Conservation (phyloP, 768 basidiomycete species). For the Lactarius vividus region DNA sequence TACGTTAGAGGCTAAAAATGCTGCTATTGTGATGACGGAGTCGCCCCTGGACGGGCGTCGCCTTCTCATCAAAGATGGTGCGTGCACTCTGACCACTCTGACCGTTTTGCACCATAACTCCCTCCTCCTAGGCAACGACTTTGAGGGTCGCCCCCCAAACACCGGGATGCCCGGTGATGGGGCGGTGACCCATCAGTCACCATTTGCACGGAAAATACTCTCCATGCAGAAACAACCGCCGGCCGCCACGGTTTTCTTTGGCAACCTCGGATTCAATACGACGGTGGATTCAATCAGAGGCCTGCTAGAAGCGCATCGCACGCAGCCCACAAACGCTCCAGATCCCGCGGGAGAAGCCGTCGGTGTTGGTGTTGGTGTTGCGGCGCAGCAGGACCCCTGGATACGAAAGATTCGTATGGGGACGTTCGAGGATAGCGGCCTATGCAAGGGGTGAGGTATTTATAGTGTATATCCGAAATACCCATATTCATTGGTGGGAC, state of each 20-base stretch:
- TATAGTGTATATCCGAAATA: not conserved
- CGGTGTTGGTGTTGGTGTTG: slow-evolving; percentile 8
- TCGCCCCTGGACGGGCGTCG: slow-evolving; percentile 78
- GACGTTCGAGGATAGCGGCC: slow-evolving; percentile 92
- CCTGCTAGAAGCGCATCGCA: slow-evolving; percentile 68
- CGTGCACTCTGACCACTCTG: slow-evolving; percentile 29
- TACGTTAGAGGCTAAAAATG: slow-evolving; percentile 64
- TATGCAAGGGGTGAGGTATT: slow-evolving; percentile 84
- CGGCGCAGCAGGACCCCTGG: slow-evolving; percentile 45
- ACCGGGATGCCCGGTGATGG: slow-evolving; percentile 35
- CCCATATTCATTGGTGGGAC: slow-evolving; percentile 1
- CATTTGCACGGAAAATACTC: slow-evolving; percentile 76
- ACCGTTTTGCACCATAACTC: not conserved
- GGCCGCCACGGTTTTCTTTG: slow-evolving; percentile 85
- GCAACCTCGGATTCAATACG: slow-evolving; percentile 90
- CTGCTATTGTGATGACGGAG: slow-evolving; percentile 82
- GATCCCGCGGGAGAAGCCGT: slow-evolving; percentile 12
- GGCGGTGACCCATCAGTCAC: slow-evolving; percentile 44
- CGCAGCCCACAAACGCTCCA: slow-evolving; percentile 33
- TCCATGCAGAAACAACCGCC: slow-evolving; percentile 77
- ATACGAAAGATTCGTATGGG: slow-evolving; percentile 87
- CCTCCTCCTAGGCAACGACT: slow-evolving; percentile 59
- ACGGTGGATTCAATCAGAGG: slow-evolving; percentile 73
- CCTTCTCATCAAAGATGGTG: slow-evolving; percentile 91
- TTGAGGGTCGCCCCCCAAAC: slow-evolving; percentile 61